Evolutionary conservation across 768 basidiomycete genomes (phyloP), one percentile per base, ranked within the genome.

Genomic region (Suillus subalutaceus): DNA sequence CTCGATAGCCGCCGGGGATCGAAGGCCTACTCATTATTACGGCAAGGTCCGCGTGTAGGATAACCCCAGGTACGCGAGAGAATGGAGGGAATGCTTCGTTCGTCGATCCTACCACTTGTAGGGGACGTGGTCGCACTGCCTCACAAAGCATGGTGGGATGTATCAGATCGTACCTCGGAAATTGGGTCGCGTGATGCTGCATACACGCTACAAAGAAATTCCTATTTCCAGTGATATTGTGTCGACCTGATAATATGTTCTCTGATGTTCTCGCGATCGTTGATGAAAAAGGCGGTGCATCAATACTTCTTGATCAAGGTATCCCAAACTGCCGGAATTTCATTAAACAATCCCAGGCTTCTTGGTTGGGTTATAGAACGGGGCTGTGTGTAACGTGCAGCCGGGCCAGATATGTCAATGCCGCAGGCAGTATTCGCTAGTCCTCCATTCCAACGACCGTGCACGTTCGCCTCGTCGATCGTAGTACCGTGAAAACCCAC

Each of bases 211-310:
- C 59, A 60, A 40, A 18, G 55, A 35, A 56, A 20, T 56, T 35
- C 6, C 23, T 60, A 60, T 60, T 60, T 60, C 1, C 18, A 43
- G 59, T 41, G 38, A 30, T 41, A 30, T 60, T 60, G 26, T 20
- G 40, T 43, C 40, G 59, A 18, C 10, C 18, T 60, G 59, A 26
- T 43, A 18, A 60, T 30, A 43, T 30, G 16, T 60, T 43, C 40
- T 43, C 3, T 60, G 59, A 60, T 60, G 6, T 60, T 60, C 59
- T 60, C 59, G 59, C 59, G 59, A 60, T 60, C 40, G 40, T 43
- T 60, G 59, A 60, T 60, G 59, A 60, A 60, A 3, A 40, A 20
- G 59, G 59, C 59, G 18, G 26, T 60, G 59, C 59, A 60, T 60
- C 58, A 40, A 59, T 16, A 52, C n/a, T 5, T 46, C 10, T n/a